Evolutionary conservation across 805 yeast genomes (phyloP), one percentile per base, ranked within the genome.

Genomic region (Torulaspora microellipsoides): DNA sequence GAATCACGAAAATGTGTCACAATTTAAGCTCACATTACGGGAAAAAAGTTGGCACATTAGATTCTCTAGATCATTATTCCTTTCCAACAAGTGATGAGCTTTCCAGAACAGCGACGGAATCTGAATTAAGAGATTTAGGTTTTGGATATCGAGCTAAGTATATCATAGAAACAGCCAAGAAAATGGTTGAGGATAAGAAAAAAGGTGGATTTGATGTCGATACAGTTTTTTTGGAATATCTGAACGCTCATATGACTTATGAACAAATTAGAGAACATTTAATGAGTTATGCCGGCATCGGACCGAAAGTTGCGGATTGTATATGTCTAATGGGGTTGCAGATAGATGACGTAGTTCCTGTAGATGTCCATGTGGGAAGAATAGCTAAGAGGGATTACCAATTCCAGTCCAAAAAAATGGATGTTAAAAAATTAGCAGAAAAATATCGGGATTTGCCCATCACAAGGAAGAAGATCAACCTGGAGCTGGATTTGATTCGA

Each of bases 221-320:
- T n/a, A 67, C 72, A 2, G 56, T 60, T 1, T 69, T 47, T 14
- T 54, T 71, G 23, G 66, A 62, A 17, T 55, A 60, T 28, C 69
- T 75, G 33, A 51, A 56, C n/a, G 56, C 67, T 25, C 58, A 58
- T 0, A 67, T 83, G 48, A 66, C 89, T 8, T 49, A 62, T 1
- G 58, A 66, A 31, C 52, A 56, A 27, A 46, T 59, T 12, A 53
- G 64, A 38, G 67, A 62, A 30, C 57, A 54, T 36, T 66, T 93
- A 33, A 69, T 83, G 50, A 71, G 76, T 48, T 83, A 85, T 53
- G 71, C 76, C 3, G 99, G 99, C 0, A 96, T 93, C 0, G 99
- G 99, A 0, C 98, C 98, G 0, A 93, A 93, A 66, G 98, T 93
- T 1, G 97, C 99, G 0, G 99, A 93, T 55, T 93, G 99, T 62